These are phyloP conservation scores for Solanum dulcamara DNA, from an alignment of 257 asterid species.

Conservation along the genomic window DNA sequence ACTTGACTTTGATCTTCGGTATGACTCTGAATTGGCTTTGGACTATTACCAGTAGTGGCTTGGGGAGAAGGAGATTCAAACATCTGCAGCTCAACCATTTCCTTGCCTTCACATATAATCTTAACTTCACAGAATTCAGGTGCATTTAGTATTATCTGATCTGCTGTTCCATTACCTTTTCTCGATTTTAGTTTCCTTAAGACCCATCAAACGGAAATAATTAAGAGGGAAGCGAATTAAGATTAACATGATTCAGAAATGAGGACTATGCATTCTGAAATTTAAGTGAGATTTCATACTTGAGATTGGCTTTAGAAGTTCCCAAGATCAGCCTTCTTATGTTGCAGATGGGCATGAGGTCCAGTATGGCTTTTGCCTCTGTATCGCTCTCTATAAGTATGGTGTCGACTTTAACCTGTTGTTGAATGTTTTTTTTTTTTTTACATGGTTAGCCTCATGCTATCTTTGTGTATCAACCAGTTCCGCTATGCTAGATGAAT, in stretches of 20 bases:
- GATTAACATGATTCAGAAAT: not conserved
- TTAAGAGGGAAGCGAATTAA: not conserved
- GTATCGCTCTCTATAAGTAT: slow-evolving; percentile 56
- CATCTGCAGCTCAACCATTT: slow-evolving; percentile 14
- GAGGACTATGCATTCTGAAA: not conserved
- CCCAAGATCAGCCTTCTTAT: slow-evolving; percentile 50
- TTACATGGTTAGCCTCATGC: not conserved
- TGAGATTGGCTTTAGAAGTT: slow-evolving; percentile 36
- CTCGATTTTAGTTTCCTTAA: slow-evolving; percentile 38
- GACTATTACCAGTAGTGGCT: not conserved
- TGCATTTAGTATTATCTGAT: slow-evolving; percentile 38
- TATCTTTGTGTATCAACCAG: not conserved
- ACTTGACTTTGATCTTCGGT: not conserved
- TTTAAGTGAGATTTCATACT: slow-evolving; percentile 17
- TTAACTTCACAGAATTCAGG: slow-evolving; percentile 65
- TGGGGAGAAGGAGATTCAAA: slow-evolving; percentile 24
- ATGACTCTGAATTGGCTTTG: slow-evolving; percentile 4
- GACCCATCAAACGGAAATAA: not conserved
- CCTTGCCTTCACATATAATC: slow-evolving; percentile 70
- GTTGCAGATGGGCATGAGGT: slow-evolving; percentile 72
- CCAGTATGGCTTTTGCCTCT: slow-evolving; percentile 66
- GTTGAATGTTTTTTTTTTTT: not conserved
- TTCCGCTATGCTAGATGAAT: not conserved
- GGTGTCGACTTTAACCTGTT: slow-evolving; percentile 60
- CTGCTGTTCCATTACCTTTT: slow-evolving; percentile 30